phyloP scores from a whole-genome alignment of 2,329 filamentous ascomycete species.

The Apiospora aurea region DNA sequence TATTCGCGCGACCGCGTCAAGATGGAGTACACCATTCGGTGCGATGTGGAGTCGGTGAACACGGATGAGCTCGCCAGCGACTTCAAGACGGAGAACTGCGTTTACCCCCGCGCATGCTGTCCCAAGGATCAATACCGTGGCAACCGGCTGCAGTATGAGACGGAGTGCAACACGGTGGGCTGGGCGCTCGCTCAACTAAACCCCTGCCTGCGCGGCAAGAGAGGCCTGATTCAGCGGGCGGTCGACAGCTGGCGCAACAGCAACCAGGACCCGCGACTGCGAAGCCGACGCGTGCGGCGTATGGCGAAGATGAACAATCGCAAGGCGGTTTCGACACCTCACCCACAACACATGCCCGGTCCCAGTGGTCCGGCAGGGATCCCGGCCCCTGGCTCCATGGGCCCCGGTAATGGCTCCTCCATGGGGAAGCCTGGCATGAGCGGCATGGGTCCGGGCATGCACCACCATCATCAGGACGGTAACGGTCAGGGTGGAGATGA shows the following conservation, averaged over 20 bases:
- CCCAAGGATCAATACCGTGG: constrained; percentile 95
- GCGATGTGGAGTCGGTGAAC: constrained; percentile 95
- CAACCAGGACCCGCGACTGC: constrained; percentile 91
- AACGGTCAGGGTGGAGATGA: constrained; percentile 75
- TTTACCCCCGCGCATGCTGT: constrained; percentile 94
- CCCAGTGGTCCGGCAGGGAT: constrained; percentile 71
- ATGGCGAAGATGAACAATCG: constrained; percentile 96
- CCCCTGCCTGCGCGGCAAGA: constrained; percentile 87
- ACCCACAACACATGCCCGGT: constrained; percentile 72
- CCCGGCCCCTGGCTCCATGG: constrained; percentile 69
- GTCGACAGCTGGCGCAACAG: constrained; percentile 99
- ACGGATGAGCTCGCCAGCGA: constrained; percentile 84
- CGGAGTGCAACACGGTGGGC: constrained; percentile 99
- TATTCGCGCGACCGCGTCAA: constrained; percentile 97
- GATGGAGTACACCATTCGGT: constrained; percentile 99
- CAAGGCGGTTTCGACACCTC: constrained; percentile 70
- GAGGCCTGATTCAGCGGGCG: constrained; percentile 93
- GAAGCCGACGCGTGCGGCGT: constrained; percentile 88
- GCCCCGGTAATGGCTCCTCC: constrained; percentile 57
- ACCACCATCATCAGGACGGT: constrained; percentile 79
- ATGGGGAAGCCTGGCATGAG: constrained; percentile 72
- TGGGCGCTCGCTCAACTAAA: constrained; percentile 97
- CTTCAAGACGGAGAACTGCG: constrained; percentile 98
- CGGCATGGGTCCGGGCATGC: constrained; percentile 70
- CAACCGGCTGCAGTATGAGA: constrained; percentile 95